phyloP scores from a whole-genome alignment of 2,329 filamentous ascomycete genomes.

The Aspergillus hiratsukae region DNA sequence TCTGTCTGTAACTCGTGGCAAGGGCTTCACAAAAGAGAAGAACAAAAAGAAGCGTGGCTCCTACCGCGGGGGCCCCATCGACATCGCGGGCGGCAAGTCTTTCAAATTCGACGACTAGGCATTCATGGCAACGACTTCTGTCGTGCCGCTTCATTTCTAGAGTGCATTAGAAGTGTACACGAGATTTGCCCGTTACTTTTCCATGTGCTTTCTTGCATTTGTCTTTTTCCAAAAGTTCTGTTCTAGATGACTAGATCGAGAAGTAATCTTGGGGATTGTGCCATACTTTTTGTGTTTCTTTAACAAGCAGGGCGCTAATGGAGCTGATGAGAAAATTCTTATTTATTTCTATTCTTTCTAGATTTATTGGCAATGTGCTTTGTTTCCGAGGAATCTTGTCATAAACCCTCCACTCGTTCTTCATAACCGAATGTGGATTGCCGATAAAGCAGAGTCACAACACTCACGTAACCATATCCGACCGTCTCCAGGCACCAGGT shows the following conservation, averaged over 20 bases:
- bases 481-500: slow-evolving; percentile 27
- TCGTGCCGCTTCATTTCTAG: neutral
- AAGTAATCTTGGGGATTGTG: slow-evolving; percentile 12
- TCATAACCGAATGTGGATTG: neutral
- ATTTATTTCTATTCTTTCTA: neutral
- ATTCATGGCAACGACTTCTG: neutral
- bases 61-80: slow-evolving; percentile 84
- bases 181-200: neutral
- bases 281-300: slow-evolving; percentile 7
- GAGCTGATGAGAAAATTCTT: slow-evolving; percentile 17
- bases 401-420: neutral
- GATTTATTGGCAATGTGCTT: neutral
- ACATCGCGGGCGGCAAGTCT: slow-evolving; percentile 74
- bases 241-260: slow-evolving; percentile 11
- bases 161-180: slow-evolving; percentile 9
- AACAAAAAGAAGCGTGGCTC: slow-evolving; percentile 95
- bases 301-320: slow-evolving; percentile 28
- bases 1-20: slow-evolving; percentile 84
- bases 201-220: neutral
- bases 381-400: neutral
- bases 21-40: slow-evolving; percentile 99
- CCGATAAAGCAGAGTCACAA: neutral
- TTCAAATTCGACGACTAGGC: slow-evolving; percentile 88
- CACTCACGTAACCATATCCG: slow-evolving; percentile 3
- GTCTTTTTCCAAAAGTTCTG: slow-evolving; percentile 8